Percentiles rank a stretch among this genome's conserved stretches.
Conservation (phyloP, 768 basidiomycete species). For the Panaeolus papilionaceus region DNA sequence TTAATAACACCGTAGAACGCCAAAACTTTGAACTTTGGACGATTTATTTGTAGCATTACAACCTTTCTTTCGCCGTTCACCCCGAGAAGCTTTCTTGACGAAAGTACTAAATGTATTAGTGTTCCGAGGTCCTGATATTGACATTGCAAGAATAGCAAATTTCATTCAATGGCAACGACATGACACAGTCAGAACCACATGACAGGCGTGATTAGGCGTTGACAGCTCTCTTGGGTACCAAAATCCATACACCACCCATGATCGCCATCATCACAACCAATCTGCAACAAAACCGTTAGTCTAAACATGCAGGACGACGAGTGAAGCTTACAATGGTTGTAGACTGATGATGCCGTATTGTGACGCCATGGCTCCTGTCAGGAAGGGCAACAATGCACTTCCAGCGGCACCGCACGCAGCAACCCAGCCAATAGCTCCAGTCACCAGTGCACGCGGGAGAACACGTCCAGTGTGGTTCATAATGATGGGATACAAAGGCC, state of each 20-base stretch:
- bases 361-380: slow-evolving; percentile 68
- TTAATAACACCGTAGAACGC: background rate
- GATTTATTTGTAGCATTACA: background rate
- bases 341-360: slow-evolving; percentile 62
- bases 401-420: slow-evolving; percentile 71
- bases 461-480: slow-evolving; percentile 72
- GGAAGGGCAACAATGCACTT: slow-evolving; percentile 70
- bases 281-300: background rate
- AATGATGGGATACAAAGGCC: slow-evolving; percentile 73
- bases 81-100: background rate
- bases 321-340: slow-evolving; percentile 58
- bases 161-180: background rate
- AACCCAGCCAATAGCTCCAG: slow-evolving; percentile 68
- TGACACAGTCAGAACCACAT: background rate
- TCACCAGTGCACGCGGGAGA: slow-evolving; percentile 71
- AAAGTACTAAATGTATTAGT: background rate
- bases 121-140: background rate
- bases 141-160: background rate
- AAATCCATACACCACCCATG: background rate
- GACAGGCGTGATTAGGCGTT: background rate
- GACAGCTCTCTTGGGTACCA: background rate
- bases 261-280: slow-evolving; percentile 3
- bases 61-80: background rate
- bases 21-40: background rate
- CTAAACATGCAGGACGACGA: background rate